A percentile compares a stretch with the other conserved stretches of the same genome.
Evolutionary conservation across 352 stramenopile species (phyloP).

Genomic region (Detonula confervacea): DNA sequence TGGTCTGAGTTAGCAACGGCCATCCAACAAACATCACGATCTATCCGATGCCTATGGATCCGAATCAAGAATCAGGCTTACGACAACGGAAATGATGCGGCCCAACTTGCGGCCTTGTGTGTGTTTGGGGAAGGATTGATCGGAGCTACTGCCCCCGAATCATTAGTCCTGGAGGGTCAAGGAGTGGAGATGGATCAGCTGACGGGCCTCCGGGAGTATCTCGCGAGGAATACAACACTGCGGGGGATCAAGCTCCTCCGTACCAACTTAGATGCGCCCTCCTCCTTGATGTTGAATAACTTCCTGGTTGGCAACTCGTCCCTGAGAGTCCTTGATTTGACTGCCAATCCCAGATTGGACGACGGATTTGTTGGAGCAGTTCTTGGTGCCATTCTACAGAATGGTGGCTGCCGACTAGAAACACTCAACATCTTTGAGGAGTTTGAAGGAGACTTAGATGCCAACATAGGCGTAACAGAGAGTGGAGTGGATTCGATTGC

Average conservation of each 20-base stretch:
- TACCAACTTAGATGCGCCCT: slow-evolving; percentile 29
- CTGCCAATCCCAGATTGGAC: slow-evolving; percentile 25
- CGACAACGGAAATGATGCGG: slow-evolving; percentile 32
- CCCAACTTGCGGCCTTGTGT: slow-evolving; percentile 16
- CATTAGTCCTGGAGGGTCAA: slow-evolving; percentile 43
- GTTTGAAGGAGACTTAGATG: slow-evolving; percentile 27
- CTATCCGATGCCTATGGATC: slow-evolving; percentile 49
- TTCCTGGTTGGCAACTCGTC: slow-evolving; percentile 22
- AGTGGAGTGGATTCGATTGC: slow-evolving; percentile 39
- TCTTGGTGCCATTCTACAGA: slow-evolving; percentile 25
- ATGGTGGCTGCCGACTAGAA: slow-evolving; percentile 31
- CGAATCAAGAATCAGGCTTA: too few species aligned
- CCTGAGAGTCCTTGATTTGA: slow-evolving; percentile 48
- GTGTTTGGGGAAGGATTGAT: slow-evolving; percentile 41
- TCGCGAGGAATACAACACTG: too few species aligned
- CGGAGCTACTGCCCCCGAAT: slow-evolving; percentile 22
- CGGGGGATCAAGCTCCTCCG: slow-evolving; percentile 39
- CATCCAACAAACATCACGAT: slow-evolving; percentile 21
- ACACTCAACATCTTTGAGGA: slow-evolving; percentile 48
- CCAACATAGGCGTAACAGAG: slow-evolving; percentile 14
- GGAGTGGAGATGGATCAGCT: too few species aligned
- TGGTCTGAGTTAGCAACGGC: slow-evolving; percentile 19
- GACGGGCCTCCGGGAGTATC: too few species aligned
- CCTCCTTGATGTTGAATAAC: slow-evolving; percentile 17
- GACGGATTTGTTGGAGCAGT: slow-evolving; percentile 30